Evolutionary conservation across 106 monocot genomes (phyloP), one percentile per base, ranked within the genome.

Genomic region (Dendrobium chrysotoxum): DNA sequence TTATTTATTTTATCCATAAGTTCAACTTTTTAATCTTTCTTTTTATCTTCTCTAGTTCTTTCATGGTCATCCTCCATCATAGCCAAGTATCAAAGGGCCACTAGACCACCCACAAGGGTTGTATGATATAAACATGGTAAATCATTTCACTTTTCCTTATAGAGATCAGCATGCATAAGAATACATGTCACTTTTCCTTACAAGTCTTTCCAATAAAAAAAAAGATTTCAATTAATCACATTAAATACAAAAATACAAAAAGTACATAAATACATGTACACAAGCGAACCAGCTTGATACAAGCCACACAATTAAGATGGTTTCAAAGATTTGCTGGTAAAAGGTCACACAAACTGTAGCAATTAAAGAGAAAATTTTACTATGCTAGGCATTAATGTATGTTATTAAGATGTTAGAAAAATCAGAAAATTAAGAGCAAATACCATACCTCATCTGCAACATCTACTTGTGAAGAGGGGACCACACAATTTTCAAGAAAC

Each of bases 91-190:
- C 4, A 5, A 61, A 23, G 61, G 4, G 61, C n/a, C 7, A 61
- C 61, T 5, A 23, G 61, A 61, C 61, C 23, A 61, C 4, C 23
- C 23, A 61, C 61, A 61, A 23, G 61, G 21, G 3, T 61, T 61
- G n/a, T 20, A n/a, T 61, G 61, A 61, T 61, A 61, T 21, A 61
- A 8, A 21, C 23, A 23, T n/a, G 5, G 61, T 61, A 61, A 61
- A 61, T 61, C 61, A 61, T n/a, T 61, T 61, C 21, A 61, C 23
- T 61, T 61, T 61, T n/a, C 61, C 61, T 61, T 61, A 23, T 61
- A 23, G 6, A 61, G 23, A 6, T 11, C 61, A 61, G 7, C 23
- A 61, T 23, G n/a, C 4, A 61, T 61, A 61, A 61, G 61, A n/a
- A 61, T 61, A 6, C 61, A 61, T 61, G 0, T 6, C 31, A 35